Base-by-base conservation (phyloP, 306 rosid genomes). In the Cicer bijugum region DNA sequence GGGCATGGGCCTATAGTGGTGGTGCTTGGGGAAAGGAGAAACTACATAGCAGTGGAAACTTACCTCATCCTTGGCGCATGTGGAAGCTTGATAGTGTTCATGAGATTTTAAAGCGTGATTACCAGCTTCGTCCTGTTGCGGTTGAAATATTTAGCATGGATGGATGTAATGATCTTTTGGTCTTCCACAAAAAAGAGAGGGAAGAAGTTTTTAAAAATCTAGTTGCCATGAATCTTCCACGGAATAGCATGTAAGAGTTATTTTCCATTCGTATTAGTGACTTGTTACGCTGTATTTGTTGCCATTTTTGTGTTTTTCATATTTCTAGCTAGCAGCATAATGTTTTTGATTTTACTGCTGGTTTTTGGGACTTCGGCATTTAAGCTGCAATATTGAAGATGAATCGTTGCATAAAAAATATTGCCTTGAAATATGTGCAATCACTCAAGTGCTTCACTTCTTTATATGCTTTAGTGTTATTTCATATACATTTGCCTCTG, bases 21-120 rank as follows among this genome's bases (percentile, higher is more conserved):
- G 99, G 99, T 76, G 99, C 99, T 67, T 95, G 97, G 97, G 99
- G 99, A 52, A 95, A 92, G 83, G 99, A 95, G 86, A 95, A 90
- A 87, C 84, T 87, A 69, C 86, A 90, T 61, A 83, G 82, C 69
- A 79, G 88, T 52, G 97, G 99, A 72, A 89, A 90, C 83, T 87
- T 95, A 68, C 96, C 91, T 50, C 99, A 95, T 82, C 90, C 83
- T 69, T 92, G 99, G 99, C 91, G 81, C 65, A 95, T 95, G 99
- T 95, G 99, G 99, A 92, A 95, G 83, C 93, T 90, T 80, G 86
- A 89, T 81, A 92, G 97, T 78, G 97, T 95, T 82, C 99, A 92
- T 86, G 99, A 95, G 89, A 88, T 95, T 84, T 78, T 92, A 83
- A 95, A 95, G 86, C 97, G 99, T 86, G 99, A 95, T 89, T 95